Evolutionary conservation across 179 eudicot species (phyloP).

Genomic region (Silene coronaria): DNA sequence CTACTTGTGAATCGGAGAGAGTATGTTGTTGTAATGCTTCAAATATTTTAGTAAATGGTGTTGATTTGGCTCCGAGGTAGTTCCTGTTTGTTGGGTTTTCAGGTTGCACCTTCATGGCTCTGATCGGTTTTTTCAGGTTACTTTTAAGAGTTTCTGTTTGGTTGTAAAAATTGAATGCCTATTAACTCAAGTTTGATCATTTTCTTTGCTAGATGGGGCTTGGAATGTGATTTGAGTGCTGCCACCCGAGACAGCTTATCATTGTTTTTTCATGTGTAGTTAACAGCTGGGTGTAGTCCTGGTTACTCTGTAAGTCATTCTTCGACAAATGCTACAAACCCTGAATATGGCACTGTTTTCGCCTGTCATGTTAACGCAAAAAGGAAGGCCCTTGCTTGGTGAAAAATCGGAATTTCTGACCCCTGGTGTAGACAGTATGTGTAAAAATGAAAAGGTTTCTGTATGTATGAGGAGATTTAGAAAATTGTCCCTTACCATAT

Average conservation of each 20-base stretch:
- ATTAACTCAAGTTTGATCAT: conserved; percentile 1
- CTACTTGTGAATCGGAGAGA: not conserved
- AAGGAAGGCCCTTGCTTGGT: conserved; percentile 18
- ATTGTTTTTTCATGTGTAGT: not conserved
- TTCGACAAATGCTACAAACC: not conserved
- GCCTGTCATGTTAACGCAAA: conserved; percentile 21
- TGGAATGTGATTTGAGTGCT: not conserved
- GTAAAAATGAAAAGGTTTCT: conserved; percentile 13
- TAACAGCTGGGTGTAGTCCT: conserved; percentile 1
- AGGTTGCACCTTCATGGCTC: not conserved
- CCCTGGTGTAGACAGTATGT: conserved; percentile 13
- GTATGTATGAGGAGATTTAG: conserved; percentile 18
- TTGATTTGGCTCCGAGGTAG: too few species aligned
- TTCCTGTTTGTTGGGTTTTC: too few species aligned
- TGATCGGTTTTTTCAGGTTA: not conserved
- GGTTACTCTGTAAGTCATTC: not conserved
- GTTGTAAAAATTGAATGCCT: not conserved
- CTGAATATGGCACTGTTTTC: conserved; percentile 32
- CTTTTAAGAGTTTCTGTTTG: not conserved
- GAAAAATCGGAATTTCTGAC: conserved; percentile 30
- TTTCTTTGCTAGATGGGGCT: conserved; percentile 17
- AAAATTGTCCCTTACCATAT: conserved; percentile 28
- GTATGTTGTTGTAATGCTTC: not conserved
- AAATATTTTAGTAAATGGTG: not conserved
- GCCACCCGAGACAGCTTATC: not conserved